phyloP scores from a whole-genome alignment of 108 stramenopile species.

The Nannochloropsis gaditana region DNA sequence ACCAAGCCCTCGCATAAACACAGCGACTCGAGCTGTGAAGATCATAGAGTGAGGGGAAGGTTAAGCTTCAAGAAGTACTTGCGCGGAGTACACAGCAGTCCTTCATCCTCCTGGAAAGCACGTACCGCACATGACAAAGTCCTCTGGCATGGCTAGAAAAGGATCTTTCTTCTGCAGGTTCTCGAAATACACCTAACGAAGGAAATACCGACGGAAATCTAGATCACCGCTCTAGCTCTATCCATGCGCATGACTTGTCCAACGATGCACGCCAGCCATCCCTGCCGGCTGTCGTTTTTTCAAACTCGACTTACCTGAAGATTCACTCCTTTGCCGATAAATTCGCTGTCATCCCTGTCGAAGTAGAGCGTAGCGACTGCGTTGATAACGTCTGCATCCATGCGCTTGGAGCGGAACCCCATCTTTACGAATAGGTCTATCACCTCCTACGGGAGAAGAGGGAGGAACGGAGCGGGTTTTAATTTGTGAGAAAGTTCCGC shows the following conservation, averaged over 20 bases:
- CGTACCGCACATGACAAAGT: constrained; percentile 20
- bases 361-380: background rate
- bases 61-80: background rate
- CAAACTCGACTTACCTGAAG: background rate
- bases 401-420: constrained; percentile 1
- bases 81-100: too few species aligned
- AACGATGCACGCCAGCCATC: background rate
- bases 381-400: background rate
- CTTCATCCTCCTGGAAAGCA: background rate
- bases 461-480: background rate
- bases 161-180: constrained; percentile 14
- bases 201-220: too few species aligned
- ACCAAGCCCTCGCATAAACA: background rate
- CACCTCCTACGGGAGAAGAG: background rate
- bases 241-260: too few species aligned
- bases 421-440: background rate
- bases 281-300: background rate
- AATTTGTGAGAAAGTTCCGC: too few species aligned
- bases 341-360: background rate
- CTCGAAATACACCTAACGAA: background rate
- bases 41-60: background rate
- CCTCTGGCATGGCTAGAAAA: background rate
- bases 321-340: background rate
- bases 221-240: too few species aligned
- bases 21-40: background rate